Evolutionary conservation across 2,329 filamentous ascomycete species (phyloP).

Genomic region (Aspergillus ochraceoroseus): DNA sequence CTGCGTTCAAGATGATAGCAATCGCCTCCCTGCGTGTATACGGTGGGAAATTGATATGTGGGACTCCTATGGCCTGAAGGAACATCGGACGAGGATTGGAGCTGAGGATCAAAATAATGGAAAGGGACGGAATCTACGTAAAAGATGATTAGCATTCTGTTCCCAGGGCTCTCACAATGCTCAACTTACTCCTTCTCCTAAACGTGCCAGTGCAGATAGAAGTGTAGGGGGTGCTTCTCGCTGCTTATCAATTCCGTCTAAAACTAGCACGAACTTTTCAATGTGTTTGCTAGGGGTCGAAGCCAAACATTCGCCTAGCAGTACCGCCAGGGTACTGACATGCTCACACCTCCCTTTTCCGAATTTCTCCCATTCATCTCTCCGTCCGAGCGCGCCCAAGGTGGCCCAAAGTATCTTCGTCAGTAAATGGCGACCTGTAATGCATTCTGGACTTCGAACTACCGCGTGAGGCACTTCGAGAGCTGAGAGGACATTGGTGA

Average conservation of each 20-base stretch:
- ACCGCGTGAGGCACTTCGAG: slow-evolving; percentile 48
- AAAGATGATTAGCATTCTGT: neutral
- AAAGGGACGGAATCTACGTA: slow-evolving; percentile 69
- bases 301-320: slow-evolving; percentile 52
- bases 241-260: slow-evolving; percentile 83
- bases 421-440: slow-evolving; percentile 44
- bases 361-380: slow-evolving; percentile 44
- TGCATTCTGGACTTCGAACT: slow-evolving; percentile 44
- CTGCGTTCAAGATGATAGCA: slow-evolving; percentile 62
- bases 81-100: slow-evolving; percentile 61
- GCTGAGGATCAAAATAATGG: slow-evolving; percentile 70
- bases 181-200: slow-evolving; percentile 69
- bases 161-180: neutral
- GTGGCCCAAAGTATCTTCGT: slow-evolving; percentile 44
- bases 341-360: slow-evolving; percentile 67
- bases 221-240: slow-evolving; percentile 74
- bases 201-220: slow-evolving; percentile 70
- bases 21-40: slow-evolving; percentile 79
- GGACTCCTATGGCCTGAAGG: slow-evolving; percentile 64
- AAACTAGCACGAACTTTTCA: slow-evolving; percentile 70
- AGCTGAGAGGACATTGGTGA: slow-evolving; percentile 58
- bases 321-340: slow-evolving; percentile 67
- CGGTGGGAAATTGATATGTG: slow-evolving; percentile 75
- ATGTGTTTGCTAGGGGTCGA: slow-evolving; percentile 21
- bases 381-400: slow-evolving; percentile 34